These are phyloP conservation scores for Rosa multiflora DNA, from an alignment of 306 rosid genomes.

Conservation along the genomic window DNA sequence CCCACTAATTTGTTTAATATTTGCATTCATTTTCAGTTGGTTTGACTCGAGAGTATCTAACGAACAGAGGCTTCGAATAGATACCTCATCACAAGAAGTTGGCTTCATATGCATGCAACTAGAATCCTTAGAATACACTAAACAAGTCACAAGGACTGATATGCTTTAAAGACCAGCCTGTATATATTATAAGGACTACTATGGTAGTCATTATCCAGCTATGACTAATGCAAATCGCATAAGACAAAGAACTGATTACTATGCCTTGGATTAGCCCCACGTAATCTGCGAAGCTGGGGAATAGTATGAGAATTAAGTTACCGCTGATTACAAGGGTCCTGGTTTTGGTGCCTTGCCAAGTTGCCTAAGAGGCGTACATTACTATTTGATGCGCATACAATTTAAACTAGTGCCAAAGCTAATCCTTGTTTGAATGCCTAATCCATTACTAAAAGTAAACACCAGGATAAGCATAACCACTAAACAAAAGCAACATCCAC, in stretches of 20 bases:
- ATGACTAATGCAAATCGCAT: neutral
- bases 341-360: neutral
- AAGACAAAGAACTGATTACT: neutral
- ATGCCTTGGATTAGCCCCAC: neutral
- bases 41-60: slow-evolving; percentile 3
- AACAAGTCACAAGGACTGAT: neutral
- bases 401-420: neutral
- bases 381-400: neutral
- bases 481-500: neutral
- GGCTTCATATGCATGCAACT: slow-evolving; percentile 5
- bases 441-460: neutral
- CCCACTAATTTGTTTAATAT: neutral
- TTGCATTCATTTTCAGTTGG: neutral
- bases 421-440: neutral
- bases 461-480: neutral
- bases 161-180: neutral
- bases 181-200: neutral
- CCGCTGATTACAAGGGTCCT: neutral
- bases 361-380: neutral
- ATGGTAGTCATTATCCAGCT: neutral
- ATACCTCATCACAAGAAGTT: slow-evolving; percentile 6
- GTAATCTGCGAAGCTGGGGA: neutral
- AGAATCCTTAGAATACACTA: neutral
- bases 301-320: neutral
- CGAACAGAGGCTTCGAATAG: neutral